Percentiles rank a stretch among this genome's conserved stretches.
Conservation (phyloP, 805 yeast genomes). For the Kluyveromyces siamensis region DNA sequence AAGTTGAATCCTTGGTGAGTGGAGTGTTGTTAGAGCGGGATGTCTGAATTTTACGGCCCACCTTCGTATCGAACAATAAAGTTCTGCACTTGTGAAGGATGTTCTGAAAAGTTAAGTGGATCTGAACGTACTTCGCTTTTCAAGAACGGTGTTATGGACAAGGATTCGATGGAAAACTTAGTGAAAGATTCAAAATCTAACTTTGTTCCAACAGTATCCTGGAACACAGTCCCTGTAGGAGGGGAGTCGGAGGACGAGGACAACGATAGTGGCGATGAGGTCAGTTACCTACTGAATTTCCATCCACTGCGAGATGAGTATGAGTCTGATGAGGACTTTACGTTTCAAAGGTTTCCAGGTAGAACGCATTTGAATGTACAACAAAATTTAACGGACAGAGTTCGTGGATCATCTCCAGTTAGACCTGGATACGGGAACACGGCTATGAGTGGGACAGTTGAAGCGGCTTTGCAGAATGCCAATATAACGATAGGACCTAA, state of each 20-base stretch:
- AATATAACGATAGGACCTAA: slow-evolving; percentile 17
- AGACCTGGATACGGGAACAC: neutral
- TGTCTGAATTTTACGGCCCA: neutral
- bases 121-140: neutral
- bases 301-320: slow-evolving; percentile 29
- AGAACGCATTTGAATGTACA: neutral
- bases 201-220: slow-evolving; percentile 22
- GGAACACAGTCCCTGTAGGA: slow-evolving; percentile 26
- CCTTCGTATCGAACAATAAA: neutral
- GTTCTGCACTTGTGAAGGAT: neutral
- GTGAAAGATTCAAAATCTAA: neutral
- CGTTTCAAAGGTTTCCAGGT: neutral
- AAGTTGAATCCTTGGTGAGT: neutral
- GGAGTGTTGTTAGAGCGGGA: neutral
- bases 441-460: slow-evolving; percentile 1
- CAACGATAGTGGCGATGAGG: slow-evolving; percentile 21
- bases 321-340: slow-evolving; percentile 9
- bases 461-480: slow-evolving; percentile 6
- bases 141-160: neutral
- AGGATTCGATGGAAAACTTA: neutral
- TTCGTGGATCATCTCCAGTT: slow-evolving; percentile 8
- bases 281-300: slow-evolving; percentile 22
- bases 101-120: neutral
- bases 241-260: slow-evolving; percentile 14
- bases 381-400: neutral